phyloP scores from a whole-genome alignment of 768 basidiomycete species.

The Pilatotrama ljubarskyi region DNA sequence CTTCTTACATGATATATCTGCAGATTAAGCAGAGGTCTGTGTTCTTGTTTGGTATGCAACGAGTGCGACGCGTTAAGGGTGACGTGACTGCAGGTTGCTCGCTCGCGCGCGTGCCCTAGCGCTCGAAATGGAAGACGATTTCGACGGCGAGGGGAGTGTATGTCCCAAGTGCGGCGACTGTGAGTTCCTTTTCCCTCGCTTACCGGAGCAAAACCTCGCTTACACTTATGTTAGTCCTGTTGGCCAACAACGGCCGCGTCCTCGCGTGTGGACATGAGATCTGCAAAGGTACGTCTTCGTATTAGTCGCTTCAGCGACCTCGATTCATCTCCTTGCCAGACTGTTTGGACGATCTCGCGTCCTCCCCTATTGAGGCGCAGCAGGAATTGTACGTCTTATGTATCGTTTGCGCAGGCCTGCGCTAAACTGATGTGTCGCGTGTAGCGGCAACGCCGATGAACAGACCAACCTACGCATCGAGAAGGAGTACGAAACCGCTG shows the following conservation, averaged over 20 bases:
- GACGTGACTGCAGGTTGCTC: slow-evolving; percentile 40
- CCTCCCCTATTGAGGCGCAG: slow-evolving; percentile 52
- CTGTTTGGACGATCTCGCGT: slow-evolving; percentile 54
- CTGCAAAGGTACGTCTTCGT: slow-evolving; percentile 49
- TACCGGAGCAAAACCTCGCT: background rate
- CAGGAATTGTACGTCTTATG: slow-evolving; percentile 54
- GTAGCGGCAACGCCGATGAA: slow-evolving; percentile 56
- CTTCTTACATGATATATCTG: background rate
- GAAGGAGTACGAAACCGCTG: slow-evolving; percentile 56
- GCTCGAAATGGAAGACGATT: slow-evolving; percentile 51
- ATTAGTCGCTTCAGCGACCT: no score
- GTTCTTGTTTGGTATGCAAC: background rate
- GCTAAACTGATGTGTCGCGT: background rate
- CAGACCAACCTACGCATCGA: slow-evolving; percentile 55
- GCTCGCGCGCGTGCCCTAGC: slow-evolving; percentile 47
- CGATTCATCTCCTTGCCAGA: no score
- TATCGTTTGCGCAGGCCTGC: no score
- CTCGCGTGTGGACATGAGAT: slow-evolving; percentile 67
- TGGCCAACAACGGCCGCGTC: slow-evolving; percentile 54
- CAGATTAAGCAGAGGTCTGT: slow-evolving; percentile 41
- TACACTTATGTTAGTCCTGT: slow-evolving; percentile 39
- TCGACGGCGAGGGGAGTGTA: slow-evolving; percentile 42
- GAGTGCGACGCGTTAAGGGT: background rate
- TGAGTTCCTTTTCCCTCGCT: slow-evolving; percentile 25
- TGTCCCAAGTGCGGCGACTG: slow-evolving; percentile 73